Percentiles rank a stretch among this genome's conserved stretches.
phyloP scores from a whole-genome alignment of 164 flowering plant genomes.

The Vitis amurensis region DNA sequence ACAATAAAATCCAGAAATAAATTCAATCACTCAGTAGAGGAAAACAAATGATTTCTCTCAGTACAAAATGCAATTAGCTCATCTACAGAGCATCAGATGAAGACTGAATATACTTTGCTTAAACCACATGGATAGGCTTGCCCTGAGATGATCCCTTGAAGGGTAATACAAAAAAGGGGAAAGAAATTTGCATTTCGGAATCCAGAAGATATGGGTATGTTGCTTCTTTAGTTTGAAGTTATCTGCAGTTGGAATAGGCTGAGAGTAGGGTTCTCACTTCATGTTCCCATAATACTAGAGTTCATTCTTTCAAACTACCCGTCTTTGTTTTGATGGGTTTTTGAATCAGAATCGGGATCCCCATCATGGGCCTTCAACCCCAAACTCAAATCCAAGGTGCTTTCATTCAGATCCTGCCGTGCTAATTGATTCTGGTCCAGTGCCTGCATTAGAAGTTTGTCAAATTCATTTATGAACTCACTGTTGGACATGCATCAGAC shows the following conservation, averaged over 20 bases:
- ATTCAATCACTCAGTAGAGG: neutral
- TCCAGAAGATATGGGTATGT: neutral
- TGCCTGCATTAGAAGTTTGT: conserved; percentile 26
- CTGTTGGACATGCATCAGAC: no score
- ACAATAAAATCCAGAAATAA: neutral
- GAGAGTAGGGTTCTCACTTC: conserved; percentile 1
- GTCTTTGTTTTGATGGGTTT: conserved; percentile 22
- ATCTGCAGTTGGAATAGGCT: neutral
- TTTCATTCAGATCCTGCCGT: conserved; percentile 68
- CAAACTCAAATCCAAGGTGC: conserved; percentile 72
- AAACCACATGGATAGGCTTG: conserved; percentile 1
- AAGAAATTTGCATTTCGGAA: conserved; percentile 10
- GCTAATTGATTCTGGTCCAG: conserved; percentile 35
- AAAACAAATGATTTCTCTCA: neutral
- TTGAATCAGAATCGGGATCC: conserved; percentile 32
- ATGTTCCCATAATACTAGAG: conserved; percentile 11
- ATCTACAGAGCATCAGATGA: conserved; percentile 1
- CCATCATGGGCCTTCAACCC: conserved; percentile 52
- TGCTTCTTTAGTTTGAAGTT: neutral
- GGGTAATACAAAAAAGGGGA: neutral
- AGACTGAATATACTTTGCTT: neutral
- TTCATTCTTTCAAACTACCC: conserved; percentile 22
- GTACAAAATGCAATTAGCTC: conserved; percentile 12
- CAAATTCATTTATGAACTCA: neutral
- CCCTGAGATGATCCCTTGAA: neutral